Conservation (phyloP, 257 asterid species). For the Salvia miltiorrhiza region DNA sequence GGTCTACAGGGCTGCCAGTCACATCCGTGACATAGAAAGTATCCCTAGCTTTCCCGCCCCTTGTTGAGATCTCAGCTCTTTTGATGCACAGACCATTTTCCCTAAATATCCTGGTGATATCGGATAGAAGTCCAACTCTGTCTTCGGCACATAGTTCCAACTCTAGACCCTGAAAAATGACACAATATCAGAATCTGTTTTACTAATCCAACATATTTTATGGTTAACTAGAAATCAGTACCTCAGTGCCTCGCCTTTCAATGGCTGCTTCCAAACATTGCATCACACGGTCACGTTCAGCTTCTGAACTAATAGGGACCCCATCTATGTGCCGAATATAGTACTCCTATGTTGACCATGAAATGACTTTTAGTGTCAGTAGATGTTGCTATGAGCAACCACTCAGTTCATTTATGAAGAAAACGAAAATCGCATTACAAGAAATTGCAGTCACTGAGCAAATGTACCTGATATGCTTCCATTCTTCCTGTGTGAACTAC, state of each 20-base stretch:
- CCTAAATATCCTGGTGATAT: conserved; percentile 71
- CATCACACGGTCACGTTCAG: conserved; percentile 74
- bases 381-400: background rate
- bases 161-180: conserved; percentile 57
- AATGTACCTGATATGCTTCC: conserved; percentile 76
- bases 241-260: conserved; percentile 76
- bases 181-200: background rate
- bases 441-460: background rate
- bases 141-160: conserved; percentile 62
- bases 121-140: conserved; percentile 68
- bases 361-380: background rate
- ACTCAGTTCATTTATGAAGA: background rate
- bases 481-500: conserved; percentile 62
- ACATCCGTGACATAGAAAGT: conserved; percentile 72
- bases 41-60: conserved; percentile 61
- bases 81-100: conserved; percentile 65
- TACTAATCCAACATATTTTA: background rate
- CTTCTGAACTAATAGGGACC: conserved; percentile 72
- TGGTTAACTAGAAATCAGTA: conserved; percentile 15
- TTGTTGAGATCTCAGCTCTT: conserved; percentile 78
- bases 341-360: conserved; percentile 48
- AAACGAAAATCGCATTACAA: background rate
- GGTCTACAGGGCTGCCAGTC: conserved; percentile 62
- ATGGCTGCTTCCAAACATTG: conserved; percentile 87
- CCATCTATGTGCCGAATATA: conserved; percentile 83